Evolutionary conservation across 2,329 filamentous ascomycete species (phyloP).

Genomic region (Penicillium sclerotiorum): DNA sequence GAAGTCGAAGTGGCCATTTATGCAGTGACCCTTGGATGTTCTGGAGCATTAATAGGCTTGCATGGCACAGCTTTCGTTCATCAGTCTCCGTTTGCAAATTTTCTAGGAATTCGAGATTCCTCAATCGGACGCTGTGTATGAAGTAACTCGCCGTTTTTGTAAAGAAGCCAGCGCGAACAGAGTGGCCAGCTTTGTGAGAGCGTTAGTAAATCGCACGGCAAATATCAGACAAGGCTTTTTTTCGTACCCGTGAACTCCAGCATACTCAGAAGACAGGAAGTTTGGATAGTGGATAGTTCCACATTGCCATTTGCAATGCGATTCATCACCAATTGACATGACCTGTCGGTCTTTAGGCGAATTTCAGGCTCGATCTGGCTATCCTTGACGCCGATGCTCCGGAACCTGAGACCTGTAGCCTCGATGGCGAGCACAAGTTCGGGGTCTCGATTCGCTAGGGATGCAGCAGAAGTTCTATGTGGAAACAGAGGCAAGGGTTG

Average conservation of each 20-base stretch:
- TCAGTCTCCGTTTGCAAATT: constrained; percentile 24
- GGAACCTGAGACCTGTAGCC: constrained; percentile 33
- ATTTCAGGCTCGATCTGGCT: constrained; percentile 13
- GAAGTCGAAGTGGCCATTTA: not conserved
- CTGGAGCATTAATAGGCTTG: constrained; percentile 38
- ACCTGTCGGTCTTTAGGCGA: constrained; percentile 19
- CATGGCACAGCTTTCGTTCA: constrained; percentile 31
- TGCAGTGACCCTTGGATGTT: constrained; percentile 37
- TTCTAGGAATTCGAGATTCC: constrained; percentile 15
- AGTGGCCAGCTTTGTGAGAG: constrained; percentile 15
- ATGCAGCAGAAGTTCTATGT: constrained; percentile 15
- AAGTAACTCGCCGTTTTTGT: constrained; percentile 23
- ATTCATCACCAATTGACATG: constrained; percentile 29
- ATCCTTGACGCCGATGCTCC: constrained; percentile 12
- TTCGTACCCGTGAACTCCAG: constrained; percentile 34
- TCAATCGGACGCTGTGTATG: constrained; percentile 13
- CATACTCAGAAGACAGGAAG: constrained; percentile 35
- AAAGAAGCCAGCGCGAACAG: constrained; percentile 23
- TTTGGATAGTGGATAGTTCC: constrained; percentile 38
- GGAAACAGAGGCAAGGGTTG: constrained; percentile 38
- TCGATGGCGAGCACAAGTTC: constrained; percentile 34
- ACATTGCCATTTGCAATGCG: constrained; percentile 31
- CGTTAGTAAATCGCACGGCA: not conserved
- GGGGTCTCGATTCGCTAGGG: constrained; percentile 20
- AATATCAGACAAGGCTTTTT: not conserved